These are phyloP conservation scores for Trichosporon ovoides DNA, from an alignment of 1,284 basidiomycete species.

Conservation along the genomic window DNA sequence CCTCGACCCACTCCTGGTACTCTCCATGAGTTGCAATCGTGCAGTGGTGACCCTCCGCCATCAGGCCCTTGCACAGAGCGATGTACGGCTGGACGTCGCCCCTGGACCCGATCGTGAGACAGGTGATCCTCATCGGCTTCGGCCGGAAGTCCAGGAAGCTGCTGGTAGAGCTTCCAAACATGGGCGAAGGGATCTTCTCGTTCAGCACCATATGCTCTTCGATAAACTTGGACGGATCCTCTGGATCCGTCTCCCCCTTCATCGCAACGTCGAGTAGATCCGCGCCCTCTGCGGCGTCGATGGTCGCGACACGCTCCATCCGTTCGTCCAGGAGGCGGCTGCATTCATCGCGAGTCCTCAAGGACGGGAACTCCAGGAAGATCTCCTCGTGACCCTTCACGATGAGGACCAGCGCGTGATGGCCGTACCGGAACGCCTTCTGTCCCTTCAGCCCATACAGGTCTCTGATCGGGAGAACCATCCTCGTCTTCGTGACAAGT, in stretches of 20 bases:
- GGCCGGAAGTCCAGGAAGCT: conserved; percentile 94
- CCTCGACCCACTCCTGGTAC: conserved; percentile 59
- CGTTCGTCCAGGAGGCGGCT: conserved; percentile 68
- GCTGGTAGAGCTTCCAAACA: conserved; percentile 80
- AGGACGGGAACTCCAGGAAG: conserved; percentile 85
- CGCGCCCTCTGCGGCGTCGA: neutral
- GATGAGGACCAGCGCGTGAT: conserved; percentile 80
- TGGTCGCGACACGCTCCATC: conserved; percentile 57
- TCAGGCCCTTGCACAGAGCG: conserved; percentile 59
- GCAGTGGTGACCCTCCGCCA: conserved; percentile 55
- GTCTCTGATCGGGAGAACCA: conserved; percentile 88
- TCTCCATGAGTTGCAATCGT: conserved; percentile 60
- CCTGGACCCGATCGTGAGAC: conserved; percentile 73
- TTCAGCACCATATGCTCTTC: conserved; percentile 18
- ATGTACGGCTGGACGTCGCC: conserved; percentile 54
- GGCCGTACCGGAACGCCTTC: conserved; percentile 80
- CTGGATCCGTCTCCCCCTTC: neutral
- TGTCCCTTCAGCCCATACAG: conserved; percentile 76
- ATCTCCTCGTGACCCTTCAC: conserved; percentile 94
- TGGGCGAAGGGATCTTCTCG: conserved; percentile 50
- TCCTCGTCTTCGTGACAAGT: conserved; percentile 69
- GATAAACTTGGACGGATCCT: conserved; percentile 5
- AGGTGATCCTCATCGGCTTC: conserved; percentile 76
- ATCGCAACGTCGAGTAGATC: neutral
- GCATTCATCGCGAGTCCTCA: conserved; percentile 71